A percentile compares a stretch with the other conserved stretches of the same genome.
Conservation (phyloP, 2,329 filamentous ascomycete species). For the Trichoderma atrobrunneum region DNA sequence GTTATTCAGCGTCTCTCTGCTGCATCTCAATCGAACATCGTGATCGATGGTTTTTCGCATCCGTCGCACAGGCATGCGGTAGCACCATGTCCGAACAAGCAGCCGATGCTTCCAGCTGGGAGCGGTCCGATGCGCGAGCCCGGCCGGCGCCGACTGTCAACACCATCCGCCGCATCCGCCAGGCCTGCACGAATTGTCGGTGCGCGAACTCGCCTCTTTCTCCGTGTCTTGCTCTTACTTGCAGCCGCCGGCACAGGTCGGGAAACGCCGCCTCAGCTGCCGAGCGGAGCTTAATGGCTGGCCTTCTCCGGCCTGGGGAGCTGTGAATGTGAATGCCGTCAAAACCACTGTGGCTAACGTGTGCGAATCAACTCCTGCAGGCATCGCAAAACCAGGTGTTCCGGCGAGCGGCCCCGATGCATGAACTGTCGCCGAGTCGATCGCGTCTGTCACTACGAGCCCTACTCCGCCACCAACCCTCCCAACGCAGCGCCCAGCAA, state of each 20-base stretch:
- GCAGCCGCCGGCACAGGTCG: background rate
- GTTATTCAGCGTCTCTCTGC: background rate
- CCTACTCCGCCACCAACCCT: conserved; percentile 10
- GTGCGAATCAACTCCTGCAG: background rate
- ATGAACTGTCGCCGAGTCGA: conserved; percentile 17
- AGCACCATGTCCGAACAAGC: conserved; percentile 14
- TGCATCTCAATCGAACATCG: background rate
- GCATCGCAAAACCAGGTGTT: conserved; percentile 15
- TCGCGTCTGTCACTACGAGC: conserved; percentile 18
- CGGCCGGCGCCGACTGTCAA: conserved; percentile 14
- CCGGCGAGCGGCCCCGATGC: conserved; percentile 10
- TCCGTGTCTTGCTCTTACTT: background rate
- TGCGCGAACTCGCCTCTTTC: background rate
- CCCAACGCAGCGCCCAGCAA: background rate
- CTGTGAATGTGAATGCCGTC: background rate
- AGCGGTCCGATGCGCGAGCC: conserved; percentile 12
- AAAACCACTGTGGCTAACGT: background rate
- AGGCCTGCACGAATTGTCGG: conserved; percentile 17
- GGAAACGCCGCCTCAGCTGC: background rate
- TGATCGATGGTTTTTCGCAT: background rate
- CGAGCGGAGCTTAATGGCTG: background rate
- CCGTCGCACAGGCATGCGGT: conserved; percentile 10
- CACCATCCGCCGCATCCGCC: conserved; percentile 18
- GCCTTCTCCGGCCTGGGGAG: background rate
- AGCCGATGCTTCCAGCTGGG: conserved; percentile 10